Evolutionary conservation across 257 asterid genomes (phyloP).

Genomic region (Solanum chiquidenum): DNA sequence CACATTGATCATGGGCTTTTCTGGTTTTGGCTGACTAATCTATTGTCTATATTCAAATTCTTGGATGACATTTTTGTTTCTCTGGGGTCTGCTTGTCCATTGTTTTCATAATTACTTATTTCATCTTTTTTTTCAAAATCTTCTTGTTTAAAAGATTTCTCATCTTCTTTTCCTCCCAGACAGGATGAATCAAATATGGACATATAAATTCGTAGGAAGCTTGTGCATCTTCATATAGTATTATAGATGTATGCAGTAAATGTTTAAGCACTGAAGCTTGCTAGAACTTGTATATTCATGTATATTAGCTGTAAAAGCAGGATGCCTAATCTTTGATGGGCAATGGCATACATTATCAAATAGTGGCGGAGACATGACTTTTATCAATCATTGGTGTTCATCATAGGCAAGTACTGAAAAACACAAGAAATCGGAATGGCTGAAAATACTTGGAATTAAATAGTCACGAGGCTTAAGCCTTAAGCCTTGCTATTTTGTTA

Average conservation of each 20-base stretch:
- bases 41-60: conserved; percentile 14
- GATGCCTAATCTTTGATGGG: background rate
- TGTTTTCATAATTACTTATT: background rate
- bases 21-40: conserved; percentile 20
- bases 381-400: background rate
- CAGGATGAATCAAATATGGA: background rate
- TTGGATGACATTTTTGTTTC: conserved; percentile 20
- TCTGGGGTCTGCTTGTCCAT: conserved; percentile 4
- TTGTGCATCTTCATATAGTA: background rate
- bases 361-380: background rate
- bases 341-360: background rate
- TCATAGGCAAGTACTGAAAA: background rate
- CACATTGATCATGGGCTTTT: background rate
- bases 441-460: too few species aligned
- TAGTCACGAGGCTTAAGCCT: too few species aligned
- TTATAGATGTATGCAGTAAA: background rate
- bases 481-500: too few species aligned
- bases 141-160: background rate
- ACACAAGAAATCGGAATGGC: background rate
- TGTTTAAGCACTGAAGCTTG: background rate
- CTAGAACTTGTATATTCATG: background rate
- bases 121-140: background rate
- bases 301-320: background rate
- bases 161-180: background rate
- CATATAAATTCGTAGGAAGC: background rate